A percentile compares a stretch with the other conserved stretches of the same genome.
These are phyloP conservation scores for Hypoxylon sp. DNA, from an alignment of 2,329 filamentous ascomycete genomes.

Conservation along the genomic window DNA sequence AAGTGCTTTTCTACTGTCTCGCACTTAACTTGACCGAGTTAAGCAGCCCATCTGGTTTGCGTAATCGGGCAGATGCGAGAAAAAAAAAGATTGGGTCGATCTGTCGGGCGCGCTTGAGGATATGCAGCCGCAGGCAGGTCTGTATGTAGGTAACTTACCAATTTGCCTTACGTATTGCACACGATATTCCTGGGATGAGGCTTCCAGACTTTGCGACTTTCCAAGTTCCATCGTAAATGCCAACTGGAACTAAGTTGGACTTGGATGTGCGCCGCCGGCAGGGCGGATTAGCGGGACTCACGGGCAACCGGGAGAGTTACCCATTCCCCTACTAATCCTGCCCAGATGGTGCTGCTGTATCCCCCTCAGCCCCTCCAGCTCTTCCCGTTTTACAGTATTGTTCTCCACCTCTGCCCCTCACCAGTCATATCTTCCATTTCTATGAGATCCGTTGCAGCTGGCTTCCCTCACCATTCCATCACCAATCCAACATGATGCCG, in stretches of 20 bases:
- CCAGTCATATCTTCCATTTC: neutral
- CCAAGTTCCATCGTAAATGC: constrained; percentile 22
- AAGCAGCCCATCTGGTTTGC: constrained; percentile 17
- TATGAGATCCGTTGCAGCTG: constrained; percentile 12
- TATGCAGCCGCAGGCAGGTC: neutral
- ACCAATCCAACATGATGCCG: neutral
- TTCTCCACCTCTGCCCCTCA: constrained; percentile 11
- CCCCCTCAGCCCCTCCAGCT: constrained; percentile 20
- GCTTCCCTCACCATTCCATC: constrained; percentile 8
- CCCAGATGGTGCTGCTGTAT: constrained; percentile 10
- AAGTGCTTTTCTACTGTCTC: constrained; percentile 31
- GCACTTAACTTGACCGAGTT: constrained; percentile 33
- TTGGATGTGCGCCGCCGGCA: constrained; percentile 30
- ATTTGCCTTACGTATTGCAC: constrained; percentile 1
- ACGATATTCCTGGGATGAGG: neutral
- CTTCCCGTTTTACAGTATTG: constrained; percentile 6
- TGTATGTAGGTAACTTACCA: constrained; percentile 7
- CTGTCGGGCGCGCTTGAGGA: constrained; percentile 17
- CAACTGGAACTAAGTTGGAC: constrained; percentile 17
- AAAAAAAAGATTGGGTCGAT: constrained; percentile 23
- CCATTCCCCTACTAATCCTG: constrained; percentile 28
- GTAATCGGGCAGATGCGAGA: constrained; percentile 13
- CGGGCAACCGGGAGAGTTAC: constrained; percentile 32
- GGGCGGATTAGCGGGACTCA: constrained; percentile 38
- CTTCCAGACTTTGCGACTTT: constrained; percentile 20